A percentile compares a stretch with the other conserved stretches of the same genome.
These are phyloP conservation scores for Kurtzmaniella fragi DNA, from an alignment of 805 yeast genomes.

Conservation along the genomic window DNA sequence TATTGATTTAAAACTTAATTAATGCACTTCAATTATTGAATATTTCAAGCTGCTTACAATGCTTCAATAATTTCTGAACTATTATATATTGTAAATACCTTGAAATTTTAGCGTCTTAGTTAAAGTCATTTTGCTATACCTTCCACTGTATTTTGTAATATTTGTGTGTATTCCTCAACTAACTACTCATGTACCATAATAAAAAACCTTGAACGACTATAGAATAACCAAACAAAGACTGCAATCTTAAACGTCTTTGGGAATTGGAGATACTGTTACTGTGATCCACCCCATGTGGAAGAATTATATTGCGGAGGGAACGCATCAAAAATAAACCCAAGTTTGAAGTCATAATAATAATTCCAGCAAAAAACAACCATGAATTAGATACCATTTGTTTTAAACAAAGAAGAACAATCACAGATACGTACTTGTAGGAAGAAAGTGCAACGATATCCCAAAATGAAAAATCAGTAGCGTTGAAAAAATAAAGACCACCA, in stretches of 20 bases:
- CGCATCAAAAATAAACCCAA: conserved; percentile 61
- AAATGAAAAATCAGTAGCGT: conserved; percentile 51
- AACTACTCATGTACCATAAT: conserved; percentile 61
- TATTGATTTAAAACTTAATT: no score
- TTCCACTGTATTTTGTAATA: no score
- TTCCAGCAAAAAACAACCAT: conserved; percentile 31
- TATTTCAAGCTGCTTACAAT: no score
- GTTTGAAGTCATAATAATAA: conserved; percentile 33
- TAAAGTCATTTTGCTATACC: no score
- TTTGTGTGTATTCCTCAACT: neutral
- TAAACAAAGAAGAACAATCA: conserved; percentile 51
- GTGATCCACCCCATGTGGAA: conserved; percentile 45
- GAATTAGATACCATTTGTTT: conserved; percentile 40
- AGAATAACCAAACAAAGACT: conserved; percentile 80
- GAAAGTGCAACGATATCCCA: conserved; percentile 86
- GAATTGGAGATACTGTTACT: conserved; percentile 58
- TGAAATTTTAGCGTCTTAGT: no score
- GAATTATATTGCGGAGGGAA: conserved; percentile 61
- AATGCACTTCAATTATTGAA: no score
- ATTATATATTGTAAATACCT: no score
- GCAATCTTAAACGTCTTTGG: conserved; percentile 76
- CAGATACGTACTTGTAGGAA: conserved; percentile 91
- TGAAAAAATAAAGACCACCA: conserved; percentile 76
- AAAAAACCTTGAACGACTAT: conserved; percentile 73
- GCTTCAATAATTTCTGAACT: no score